Evolutionary conservation across 2,329 filamentous ascomycete species (phyloP).

Genomic region (Calonectria montana): DNA sequence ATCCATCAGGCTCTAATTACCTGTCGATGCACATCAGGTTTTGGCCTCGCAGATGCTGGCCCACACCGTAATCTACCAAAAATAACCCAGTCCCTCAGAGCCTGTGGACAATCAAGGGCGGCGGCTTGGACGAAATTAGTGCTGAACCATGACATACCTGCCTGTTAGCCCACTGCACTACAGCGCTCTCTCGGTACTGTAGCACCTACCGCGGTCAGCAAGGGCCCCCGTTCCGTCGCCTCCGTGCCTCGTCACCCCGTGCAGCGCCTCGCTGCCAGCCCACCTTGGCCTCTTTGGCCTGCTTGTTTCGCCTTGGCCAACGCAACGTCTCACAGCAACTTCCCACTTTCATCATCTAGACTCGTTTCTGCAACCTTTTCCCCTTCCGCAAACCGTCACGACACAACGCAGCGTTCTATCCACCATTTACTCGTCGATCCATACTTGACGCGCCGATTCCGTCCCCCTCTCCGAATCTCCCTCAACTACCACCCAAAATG

Average conservation of each 20-base stretch:
- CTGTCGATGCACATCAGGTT: slow-evolving; percentile 1
- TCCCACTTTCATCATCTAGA: slow-evolving; percentile 41
- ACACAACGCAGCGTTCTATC: slow-evolving; percentile 31
- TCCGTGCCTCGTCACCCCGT: slow-evolving; percentile 46
- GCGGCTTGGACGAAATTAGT: slow-evolving; percentile 10
- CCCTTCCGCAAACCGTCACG: slow-evolving; percentile 34
- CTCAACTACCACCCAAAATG: slow-evolving; percentile 53
- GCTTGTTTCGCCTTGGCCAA: slow-evolving; percentile 45
- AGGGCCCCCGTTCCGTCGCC: slow-evolving; percentile 30
- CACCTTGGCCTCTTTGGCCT: slow-evolving; percentile 27
- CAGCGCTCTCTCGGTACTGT: slow-evolving; percentile 13
- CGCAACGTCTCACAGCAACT: slow-evolving; percentile 42
- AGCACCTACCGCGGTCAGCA: slow-evolving; percentile 22
- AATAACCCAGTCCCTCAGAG: slow-evolving; percentile 7
- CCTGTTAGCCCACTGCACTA: slow-evolving; percentile 5
- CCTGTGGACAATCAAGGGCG: background rate
- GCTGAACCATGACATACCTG: slow-evolving; percentile 16
- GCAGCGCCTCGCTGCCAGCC: slow-evolving; percentile 37
- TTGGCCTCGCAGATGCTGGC: background rate
- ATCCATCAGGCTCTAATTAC: slow-evolving; percentile 4
- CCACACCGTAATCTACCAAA: slow-evolving; percentile 13
- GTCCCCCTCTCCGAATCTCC: slow-evolving; percentile 6
- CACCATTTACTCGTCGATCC: slow-evolving; percentile 20
- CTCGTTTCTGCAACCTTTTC: slow-evolving; percentile 38
- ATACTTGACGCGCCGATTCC: slow-evolving; percentile 26